These are phyloP conservation scores for Rosa persica DNA, from an alignment of 306 rosid species.

Conservation along the genomic window DNA sequence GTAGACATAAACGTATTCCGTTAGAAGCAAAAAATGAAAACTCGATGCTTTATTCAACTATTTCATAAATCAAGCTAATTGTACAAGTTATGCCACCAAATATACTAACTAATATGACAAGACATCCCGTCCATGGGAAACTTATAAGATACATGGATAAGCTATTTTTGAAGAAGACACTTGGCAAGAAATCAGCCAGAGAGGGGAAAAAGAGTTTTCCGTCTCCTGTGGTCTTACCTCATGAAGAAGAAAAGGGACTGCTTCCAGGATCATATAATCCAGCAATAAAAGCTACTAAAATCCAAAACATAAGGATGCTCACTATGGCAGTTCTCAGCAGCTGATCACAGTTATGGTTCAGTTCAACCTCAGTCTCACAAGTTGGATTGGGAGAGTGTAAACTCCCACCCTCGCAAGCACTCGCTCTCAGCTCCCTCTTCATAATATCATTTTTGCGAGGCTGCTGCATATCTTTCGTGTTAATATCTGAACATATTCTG, in stretches of 20 bases:
- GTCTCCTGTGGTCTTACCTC: slow-evolving; percentile 18
- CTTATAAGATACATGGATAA: background rate
- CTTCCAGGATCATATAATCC: slow-evolving; percentile 48
- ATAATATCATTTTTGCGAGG: slow-evolving; percentile 37
- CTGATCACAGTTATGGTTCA: slow-evolving; percentile 42
- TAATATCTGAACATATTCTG: slow-evolving; percentile 53
- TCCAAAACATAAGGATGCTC: slow-evolving; percentile 61
- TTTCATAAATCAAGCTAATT: background rate
- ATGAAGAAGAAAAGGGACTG: slow-evolving; percentile 25
- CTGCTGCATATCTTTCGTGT: slow-evolving; percentile 26
- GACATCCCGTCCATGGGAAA: background rate
- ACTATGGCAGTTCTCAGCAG: slow-evolving; percentile 63
- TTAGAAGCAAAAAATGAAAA: background rate
- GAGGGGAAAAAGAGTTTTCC: background rate
- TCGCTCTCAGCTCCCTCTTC: slow-evolving; percentile 26
- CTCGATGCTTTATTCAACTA: background rate
- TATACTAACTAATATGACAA: background rate
- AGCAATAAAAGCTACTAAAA: slow-evolving; percentile 60
- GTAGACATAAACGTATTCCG: background rate
- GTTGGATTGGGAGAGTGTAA: slow-evolving; percentile 21
- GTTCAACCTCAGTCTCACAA: slow-evolving; percentile 37
- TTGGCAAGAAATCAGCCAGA: background rate
- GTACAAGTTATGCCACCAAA: slow-evolving; percentile 11
- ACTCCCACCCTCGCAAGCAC: slow-evolving; percentile 29
- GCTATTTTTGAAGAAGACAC: background rate